These are phyloP conservation scores for Blastobotrys malaysiensis DNA, from an alignment of 1,139 yeast species.

Conservation along the genomic window DNA sequence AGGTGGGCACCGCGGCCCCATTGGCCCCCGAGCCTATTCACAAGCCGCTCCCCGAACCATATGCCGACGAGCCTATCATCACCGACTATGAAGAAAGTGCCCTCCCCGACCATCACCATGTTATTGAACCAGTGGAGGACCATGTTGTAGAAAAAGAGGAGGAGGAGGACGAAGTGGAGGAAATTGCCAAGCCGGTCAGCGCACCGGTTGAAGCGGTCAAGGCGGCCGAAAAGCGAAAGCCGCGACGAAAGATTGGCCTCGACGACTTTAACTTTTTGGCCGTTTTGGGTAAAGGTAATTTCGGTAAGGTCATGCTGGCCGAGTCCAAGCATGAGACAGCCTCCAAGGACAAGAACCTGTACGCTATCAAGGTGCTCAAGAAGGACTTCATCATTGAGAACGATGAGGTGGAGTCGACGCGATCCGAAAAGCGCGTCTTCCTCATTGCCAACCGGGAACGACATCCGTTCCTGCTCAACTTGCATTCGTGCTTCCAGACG, in stretches of 20 bases:
- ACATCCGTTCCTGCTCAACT: conserved; percentile 87
- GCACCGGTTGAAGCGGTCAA: neutral
- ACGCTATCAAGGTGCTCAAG: conserved; percentile 93
- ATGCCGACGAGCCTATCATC: conserved; percentile 4
- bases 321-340: conserved; percentile 60
- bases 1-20: conserved; percentile 27
- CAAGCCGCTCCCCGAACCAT: conserved; percentile 16
- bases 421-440: conserved; percentile 89
- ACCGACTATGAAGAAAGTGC: neutral
- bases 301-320: conserved; percentile 96
- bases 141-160: conserved; percentile 3
- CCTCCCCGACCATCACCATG: neutral
- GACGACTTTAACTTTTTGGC: conserved; percentile 93
- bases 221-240: conserved; percentile 14
- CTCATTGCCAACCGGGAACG: conserved; percentile 81
- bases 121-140: neutral
- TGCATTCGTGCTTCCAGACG: conserved; percentile 95
- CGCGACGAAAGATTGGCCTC: conserved; percentile 69
- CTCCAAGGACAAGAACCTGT: conserved; percentile 52
- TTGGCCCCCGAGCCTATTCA: conserved; percentile 21
- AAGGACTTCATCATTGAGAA: conserved; percentile 92
- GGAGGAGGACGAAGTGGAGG: neutral
- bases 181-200: neutral
- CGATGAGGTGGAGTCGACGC: conserved; percentile 92
- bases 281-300: conserved; percentile 94